Percentiles rank a stretch among this genome's conserved stretches.
Conservation (phyloP, 2,329 filamentous ascomycete genomes). For the Penicillium paneum region DNA sequence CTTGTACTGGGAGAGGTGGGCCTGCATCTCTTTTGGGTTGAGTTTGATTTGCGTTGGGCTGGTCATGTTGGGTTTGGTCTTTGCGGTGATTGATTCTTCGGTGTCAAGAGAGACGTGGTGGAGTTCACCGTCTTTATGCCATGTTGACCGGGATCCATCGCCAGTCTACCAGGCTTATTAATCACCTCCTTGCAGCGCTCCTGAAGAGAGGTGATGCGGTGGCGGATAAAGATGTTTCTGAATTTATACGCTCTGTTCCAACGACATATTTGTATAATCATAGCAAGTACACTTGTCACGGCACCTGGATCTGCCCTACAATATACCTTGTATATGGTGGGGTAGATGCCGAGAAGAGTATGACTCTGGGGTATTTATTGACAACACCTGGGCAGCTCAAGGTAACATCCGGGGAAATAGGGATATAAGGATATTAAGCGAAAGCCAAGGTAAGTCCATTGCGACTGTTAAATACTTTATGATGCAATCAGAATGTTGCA, state of each 20-base stretch:
- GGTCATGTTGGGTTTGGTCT: slow-evolving; percentile 9
- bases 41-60: slow-evolving; percentile 13
- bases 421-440: background rate
- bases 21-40: slow-evolving; percentile 27
- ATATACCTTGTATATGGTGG: background rate
- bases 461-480: background rate
- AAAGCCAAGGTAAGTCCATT: slow-evolving; percentile 11
- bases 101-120: background rate
- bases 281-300: background rate
- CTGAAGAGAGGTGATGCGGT: background rate
- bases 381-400: background rate
- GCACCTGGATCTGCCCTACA: background rate
- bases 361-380: background rate
- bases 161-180: slow-evolving; percentile 16
- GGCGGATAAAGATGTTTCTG: background rate
- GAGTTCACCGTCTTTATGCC: slow-evolving; percentile 15
- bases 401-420: background rate
- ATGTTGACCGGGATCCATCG: background rate
- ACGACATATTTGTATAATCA: background rate
- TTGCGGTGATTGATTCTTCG: background rate
- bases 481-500: background rate
- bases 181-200: slow-evolving; percentile 21
- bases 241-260: background rate
- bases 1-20: slow-evolving; percentile 44
- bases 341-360: background rate